These are phyloP conservation scores for Xylariaceae sp. DNA, from an alignment of 2,329 filamentous ascomycete genomes.

Conservation along the genomic window DNA sequence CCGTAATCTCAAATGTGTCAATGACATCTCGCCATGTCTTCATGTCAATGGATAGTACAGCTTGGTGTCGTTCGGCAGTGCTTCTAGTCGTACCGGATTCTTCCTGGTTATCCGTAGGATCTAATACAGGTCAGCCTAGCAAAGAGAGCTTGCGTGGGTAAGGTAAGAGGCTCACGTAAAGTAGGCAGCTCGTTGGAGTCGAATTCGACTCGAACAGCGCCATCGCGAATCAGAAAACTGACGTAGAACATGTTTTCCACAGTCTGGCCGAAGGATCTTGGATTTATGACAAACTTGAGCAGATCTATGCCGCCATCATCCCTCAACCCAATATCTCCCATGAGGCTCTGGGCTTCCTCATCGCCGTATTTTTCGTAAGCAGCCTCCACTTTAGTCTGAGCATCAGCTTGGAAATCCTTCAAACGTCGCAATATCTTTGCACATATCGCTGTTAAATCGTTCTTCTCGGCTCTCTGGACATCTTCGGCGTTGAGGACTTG, in stretches of 20 bases:
- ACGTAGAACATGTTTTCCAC: constrained; percentile 97
- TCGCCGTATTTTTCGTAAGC: constrained; percentile 43
- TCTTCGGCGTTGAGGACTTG: constrained; percentile 73
- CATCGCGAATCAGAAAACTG: constrained; percentile 89
- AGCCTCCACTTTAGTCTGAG: constrained; percentile 43
- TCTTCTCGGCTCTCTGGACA: constrained; percentile 70
- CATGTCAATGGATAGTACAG: constrained; percentile 85
- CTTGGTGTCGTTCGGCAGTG: constrained; percentile 70
- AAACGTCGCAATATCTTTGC: constrained; percentile 67
- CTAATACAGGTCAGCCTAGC: constrained; percentile 22
- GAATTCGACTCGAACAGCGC: constrained; percentile 66
- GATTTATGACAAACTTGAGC: constrained; percentile 87
- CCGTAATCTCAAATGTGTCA: constrained; percentile 68
- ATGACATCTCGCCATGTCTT: constrained; percentile 77
- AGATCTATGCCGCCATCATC: constrained; percentile 69
- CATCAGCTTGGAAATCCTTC: constrained; percentile 41
- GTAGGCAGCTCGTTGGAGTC: constrained; percentile 75
- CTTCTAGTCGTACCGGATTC: constrained; percentile 42
- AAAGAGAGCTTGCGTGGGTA: not conserved
- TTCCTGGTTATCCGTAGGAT: constrained; percentile 38
- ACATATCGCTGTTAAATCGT: constrained; percentile 75
- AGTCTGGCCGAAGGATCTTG: constrained; percentile 85
- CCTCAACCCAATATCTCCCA: constrained; percentile 63
- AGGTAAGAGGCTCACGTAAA: constrained; percentile 59
- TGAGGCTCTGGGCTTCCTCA: constrained; percentile 46